A percentile compares a stretch with the other conserved stretches of the same genome.
Evolutionary conservation across 768 basidiomycete species (phyloP).

Genomic region (Grammothele lineata): DNA sequence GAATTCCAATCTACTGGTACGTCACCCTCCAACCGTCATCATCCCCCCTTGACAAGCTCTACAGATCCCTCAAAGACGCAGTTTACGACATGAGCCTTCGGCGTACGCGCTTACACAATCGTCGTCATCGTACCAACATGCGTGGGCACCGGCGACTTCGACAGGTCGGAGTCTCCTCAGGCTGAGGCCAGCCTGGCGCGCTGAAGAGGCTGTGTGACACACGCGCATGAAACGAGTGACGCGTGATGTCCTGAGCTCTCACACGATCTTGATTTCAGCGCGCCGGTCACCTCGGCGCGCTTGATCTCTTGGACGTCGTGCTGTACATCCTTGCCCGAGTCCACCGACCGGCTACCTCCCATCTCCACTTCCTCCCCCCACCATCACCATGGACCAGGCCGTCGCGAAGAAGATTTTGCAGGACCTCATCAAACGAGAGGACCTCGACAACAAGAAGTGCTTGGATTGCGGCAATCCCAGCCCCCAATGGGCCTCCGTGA

Average conservation of each 20-base stretch:
- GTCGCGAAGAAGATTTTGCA: conserved; percentile 68
- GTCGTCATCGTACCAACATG: no score
- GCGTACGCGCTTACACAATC: no score
- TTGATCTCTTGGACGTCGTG: conserved; percentile 1
- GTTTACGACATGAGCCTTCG: no score
- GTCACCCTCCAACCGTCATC: no score
- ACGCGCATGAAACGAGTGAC: conserved; percentile 1
- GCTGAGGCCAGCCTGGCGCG: no score
- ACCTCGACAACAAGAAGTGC: conserved; percentile 72
- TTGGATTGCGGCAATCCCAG: conserved; percentile 85
- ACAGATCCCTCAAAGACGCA: no score
- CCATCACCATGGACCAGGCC: conserved; percentile 45
- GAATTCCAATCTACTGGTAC: no score
- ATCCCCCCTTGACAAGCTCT: no score
- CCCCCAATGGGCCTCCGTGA: conserved; percentile 91
- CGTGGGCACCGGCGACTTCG: no score
- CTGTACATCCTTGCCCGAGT: background rate
- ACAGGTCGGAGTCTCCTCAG: no score
- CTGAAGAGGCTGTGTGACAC: no score
- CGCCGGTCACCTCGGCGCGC: conserved; percentile 4
- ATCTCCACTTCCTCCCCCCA: conserved; percentile 2
- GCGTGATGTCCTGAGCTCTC: background rate
- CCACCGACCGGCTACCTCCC: no score
- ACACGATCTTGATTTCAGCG: background rate
- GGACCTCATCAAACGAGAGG: conserved; percentile 69